Evolutionary conservation across 495 filamentous ascomycete species (phyloP), one percentile per base, ranked within the genome.

Genomic region (Aspergillus panamensis): DNA sequence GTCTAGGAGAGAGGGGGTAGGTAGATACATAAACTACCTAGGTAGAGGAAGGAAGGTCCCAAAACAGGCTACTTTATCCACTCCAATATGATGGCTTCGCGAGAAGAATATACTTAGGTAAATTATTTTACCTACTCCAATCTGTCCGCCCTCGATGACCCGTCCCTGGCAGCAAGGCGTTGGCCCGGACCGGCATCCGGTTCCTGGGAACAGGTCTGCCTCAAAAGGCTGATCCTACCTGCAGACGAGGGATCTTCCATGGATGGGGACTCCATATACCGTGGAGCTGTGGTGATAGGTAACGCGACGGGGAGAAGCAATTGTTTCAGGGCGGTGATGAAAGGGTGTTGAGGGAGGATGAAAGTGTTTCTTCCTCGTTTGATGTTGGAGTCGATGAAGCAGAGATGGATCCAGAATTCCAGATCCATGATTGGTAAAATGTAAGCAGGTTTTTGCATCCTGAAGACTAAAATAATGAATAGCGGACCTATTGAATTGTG

Each of bases 131-230:
- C 2, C 25, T 5, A 25, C 25, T 25, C 25, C 25, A 25, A 25
- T 25, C n/a, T n/a, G 5, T 16, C 37, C 37, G 9, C 12, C 5
- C 37, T 40, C 13, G 37, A 39, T 42, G 25, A 16, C 32, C 50
- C 31, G 32, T 42, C 50, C 50, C 50, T 53, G 32, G 33, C 50
- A 53, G 50, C 33, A 40, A 12, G 35, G 48, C 31, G 50, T 19
- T 42, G 33, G 16, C 17, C 32, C 12, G 50, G 21, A 19, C 39
- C 50, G 39, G 25, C 48, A 33, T 35, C 48, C 50, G 50, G 33
- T 53, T 53, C 33, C 35, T 53, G 50, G 50, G 16, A 42, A n/a
- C 32, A 13, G 35, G 14, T 51, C 3, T 39, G 35, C 35, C 17
- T 16, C 17, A 45, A n/a, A 16, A 8, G 16, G 42, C 8, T 44